Percentiles rank a stretch among this genome's conserved stretches.
phyloP scores from a whole-genome alignment of 2,329 filamentous ascomycete species.

The Pseudogymnoascus sp. region DNA sequence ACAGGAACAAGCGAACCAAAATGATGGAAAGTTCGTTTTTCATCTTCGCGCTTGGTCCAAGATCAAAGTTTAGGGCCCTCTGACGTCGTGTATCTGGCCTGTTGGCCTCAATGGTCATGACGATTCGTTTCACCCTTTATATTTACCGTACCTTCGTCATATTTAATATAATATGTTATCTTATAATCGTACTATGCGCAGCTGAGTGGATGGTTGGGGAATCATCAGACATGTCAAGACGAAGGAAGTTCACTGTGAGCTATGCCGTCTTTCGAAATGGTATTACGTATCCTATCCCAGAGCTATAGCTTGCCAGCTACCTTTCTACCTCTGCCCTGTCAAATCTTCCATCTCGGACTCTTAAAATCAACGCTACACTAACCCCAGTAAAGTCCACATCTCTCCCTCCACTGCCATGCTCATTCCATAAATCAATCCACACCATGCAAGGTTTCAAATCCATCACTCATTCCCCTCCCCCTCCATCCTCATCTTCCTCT shows the following conservation, averaged over 20 bases:
- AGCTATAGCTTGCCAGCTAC: neutral
- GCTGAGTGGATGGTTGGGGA: neutral
- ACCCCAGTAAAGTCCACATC: neutral
- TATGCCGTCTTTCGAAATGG: neutral
- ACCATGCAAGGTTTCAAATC: neutral
- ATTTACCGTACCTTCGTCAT: slow-evolving; percentile 26
- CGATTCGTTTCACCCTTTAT: slow-evolving; percentile 58
- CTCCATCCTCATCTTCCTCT: neutral
- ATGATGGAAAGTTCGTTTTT: slow-evolving; percentile 32
- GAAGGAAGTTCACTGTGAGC: neutral
- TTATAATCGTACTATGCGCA: neutral
- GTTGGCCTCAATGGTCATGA: slow-evolving; percentile 37
- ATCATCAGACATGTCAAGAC: neutral
- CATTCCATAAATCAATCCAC: neutral
- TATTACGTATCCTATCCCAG: slow-evolving; percentile 4
- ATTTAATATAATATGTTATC: neutral
- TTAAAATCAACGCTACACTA: neutral
- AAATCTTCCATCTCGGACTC: neutral
- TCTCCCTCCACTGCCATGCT: neutral
- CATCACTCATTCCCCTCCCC: neutral
- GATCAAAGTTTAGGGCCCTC: slow-evolving; percentile 48
- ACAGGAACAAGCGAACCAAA: slow-evolving; percentile 5
- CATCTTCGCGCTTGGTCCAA: slow-evolving; percentile 46
- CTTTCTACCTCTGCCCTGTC: neutral
- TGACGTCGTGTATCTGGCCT: slow-evolving; percentile 41